Evolutionary conservation across 495 filamentous ascomycete genomes (phyloP).

Genomic region (Xylaria longipes): DNA sequence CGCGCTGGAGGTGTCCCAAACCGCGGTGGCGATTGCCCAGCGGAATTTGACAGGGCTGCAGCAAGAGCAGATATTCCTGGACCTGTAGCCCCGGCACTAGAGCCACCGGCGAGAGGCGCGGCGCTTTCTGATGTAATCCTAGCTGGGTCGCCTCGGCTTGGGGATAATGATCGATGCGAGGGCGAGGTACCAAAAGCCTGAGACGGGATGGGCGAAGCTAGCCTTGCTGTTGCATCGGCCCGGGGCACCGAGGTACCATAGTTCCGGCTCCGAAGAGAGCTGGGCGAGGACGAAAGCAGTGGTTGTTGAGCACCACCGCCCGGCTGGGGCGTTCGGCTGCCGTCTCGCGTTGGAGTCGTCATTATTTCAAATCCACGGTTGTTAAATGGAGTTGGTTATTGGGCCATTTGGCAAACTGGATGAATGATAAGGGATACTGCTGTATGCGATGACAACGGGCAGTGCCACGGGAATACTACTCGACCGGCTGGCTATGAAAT

Average conservation of each 20-base stretch:
- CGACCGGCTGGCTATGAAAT: neutral
- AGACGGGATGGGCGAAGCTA: slow-evolving; percentile 72
- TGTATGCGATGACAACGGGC: slow-evolving; percentile 4
- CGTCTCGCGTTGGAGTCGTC: slow-evolving; percentile 38
- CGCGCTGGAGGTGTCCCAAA: slow-evolving; percentile 66
- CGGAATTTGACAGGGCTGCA: slow-evolving; percentile 70
- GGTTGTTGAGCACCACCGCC: slow-evolving; percentile 41
- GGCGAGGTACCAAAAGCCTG: slow-evolving; percentile 56
- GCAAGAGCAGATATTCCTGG: slow-evolving; percentile 80
- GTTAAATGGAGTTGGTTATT: neutral
- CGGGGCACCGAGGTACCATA: slow-evolving; percentile 58
- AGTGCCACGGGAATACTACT: neutral
- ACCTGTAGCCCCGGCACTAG: slow-evolving; percentile 58
- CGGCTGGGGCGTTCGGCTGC: slow-evolving; percentile 38
- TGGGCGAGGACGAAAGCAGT: slow-evolving; percentile 54
- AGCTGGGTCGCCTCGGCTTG: slow-evolving; percentile 37
- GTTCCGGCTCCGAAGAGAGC: slow-evolving; percentile 50
- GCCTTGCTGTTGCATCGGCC: slow-evolving; percentile 72
- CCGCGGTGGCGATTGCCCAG: slow-evolving; percentile 65
- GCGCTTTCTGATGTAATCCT: slow-evolving; percentile 39
- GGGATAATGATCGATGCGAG: slow-evolving; percentile 38
- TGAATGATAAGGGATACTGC: neutral
- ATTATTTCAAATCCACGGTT: slow-evolving; percentile 26
- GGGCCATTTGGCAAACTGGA: slow-evolving; percentile 14
- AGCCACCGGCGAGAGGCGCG: slow-evolving; percentile 59